Conservation (phyloP, 1,139 yeast species). For the Suhomyces coccinellae region DNA sequence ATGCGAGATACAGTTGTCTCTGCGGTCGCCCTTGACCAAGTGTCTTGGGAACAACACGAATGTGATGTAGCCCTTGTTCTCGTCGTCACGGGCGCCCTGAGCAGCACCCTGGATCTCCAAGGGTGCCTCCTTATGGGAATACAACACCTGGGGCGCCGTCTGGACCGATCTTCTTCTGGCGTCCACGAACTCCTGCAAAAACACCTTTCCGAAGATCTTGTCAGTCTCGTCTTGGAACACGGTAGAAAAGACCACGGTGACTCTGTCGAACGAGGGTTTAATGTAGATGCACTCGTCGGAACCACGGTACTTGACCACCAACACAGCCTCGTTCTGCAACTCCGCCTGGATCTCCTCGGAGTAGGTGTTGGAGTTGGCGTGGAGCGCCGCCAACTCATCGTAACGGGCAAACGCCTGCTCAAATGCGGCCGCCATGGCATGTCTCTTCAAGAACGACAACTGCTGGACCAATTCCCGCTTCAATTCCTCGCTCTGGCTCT, state of each 20-base stretch:
- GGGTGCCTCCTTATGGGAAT: slow-evolving; percentile 90
- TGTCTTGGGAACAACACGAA: slow-evolving; percentile 79
- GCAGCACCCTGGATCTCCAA: slow-evolving; percentile 64
- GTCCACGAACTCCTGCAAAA: slow-evolving; percentile 95
- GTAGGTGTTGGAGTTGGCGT: slow-evolving; percentile 49
- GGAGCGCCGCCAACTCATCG: slow-evolving; percentile 61
- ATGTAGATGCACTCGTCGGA: slow-evolving; percentile 82
- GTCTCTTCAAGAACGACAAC: slow-evolving; percentile 76
- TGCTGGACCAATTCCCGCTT: slow-evolving; percentile 56
- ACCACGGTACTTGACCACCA: slow-evolving; percentile 85
- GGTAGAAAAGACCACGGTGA: slow-evolving; percentile 93
- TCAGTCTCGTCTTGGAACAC: slow-evolving; percentile 96
- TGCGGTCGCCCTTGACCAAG: slow-evolving; percentile 64
- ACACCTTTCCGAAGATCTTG: slow-evolving; percentile 90
- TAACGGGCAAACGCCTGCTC: slow-evolving; percentile 81
- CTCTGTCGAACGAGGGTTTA: slow-evolving; percentile 92
- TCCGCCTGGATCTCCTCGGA: slow-evolving; percentile 53
- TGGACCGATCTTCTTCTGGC: slow-evolving; percentile 96
- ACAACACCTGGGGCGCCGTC: slow-evolving; percentile 97
- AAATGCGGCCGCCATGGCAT: slow-evolving; percentile 91
- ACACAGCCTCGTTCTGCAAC: slow-evolving; percentile 55
- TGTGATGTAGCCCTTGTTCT: slow-evolving; percentile 71
- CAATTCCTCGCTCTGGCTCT: slow-evolving; percentile 44
- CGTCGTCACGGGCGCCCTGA: slow-evolving; percentile 44
- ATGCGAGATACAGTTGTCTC: slow-evolving; percentile 84